phyloP scores from a whole-genome alignment of 768 basidiomycete genomes.

The Pleurotus cornucopiae region DNA sequence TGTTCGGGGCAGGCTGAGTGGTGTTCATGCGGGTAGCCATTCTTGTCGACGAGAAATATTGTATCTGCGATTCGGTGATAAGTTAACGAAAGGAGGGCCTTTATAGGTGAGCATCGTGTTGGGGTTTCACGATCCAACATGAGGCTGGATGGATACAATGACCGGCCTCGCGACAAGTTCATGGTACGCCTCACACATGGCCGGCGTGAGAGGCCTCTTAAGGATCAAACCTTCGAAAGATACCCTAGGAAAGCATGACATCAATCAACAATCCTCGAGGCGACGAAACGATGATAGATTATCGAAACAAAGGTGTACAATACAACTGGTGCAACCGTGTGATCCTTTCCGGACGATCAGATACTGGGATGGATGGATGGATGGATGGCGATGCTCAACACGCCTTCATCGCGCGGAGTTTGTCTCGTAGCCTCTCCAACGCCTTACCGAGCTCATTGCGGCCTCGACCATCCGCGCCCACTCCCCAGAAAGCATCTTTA shows the following conservation, averaged over 20 bases:
- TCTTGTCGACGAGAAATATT: slow-evolving; percentile 12
- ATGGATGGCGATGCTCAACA: not conserved
- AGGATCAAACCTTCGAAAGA: not conserved
- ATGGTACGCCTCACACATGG: no score
- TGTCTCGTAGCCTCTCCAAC: slow-evolving; percentile 55
- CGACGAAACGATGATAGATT: not conserved
- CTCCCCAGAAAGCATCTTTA: slow-evolving; percentile 77
- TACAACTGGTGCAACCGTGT: not conserved
- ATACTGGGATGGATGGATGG: not conserved
- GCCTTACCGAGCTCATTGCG: slow-evolving; percentile 75
- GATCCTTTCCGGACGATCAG: not conserved
- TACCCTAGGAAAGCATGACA: not conserved
- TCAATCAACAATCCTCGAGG: slow-evolving; percentile 1
- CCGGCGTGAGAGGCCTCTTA: no score
- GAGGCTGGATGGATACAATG: not conserved
- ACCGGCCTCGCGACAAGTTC: not conserved
- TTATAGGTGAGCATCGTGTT: slow-evolving; percentile 4
- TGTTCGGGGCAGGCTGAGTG: slow-evolving; percentile 16
- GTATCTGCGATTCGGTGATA: not conserved
- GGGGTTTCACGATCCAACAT: not conserved
- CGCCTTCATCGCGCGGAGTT: slow-evolving; percentile 34
- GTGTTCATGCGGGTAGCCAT: slow-evolving; percentile 25
- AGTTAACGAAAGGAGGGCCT: not conserved
- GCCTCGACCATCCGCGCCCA: slow-evolving; percentile 60
- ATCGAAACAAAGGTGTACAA: slow-evolving; percentile 7